These are phyloP conservation scores for Hortiboletus campestris DNA, from an alignment of 768 basidiomycete genomes.

Conservation along the genomic window DNA sequence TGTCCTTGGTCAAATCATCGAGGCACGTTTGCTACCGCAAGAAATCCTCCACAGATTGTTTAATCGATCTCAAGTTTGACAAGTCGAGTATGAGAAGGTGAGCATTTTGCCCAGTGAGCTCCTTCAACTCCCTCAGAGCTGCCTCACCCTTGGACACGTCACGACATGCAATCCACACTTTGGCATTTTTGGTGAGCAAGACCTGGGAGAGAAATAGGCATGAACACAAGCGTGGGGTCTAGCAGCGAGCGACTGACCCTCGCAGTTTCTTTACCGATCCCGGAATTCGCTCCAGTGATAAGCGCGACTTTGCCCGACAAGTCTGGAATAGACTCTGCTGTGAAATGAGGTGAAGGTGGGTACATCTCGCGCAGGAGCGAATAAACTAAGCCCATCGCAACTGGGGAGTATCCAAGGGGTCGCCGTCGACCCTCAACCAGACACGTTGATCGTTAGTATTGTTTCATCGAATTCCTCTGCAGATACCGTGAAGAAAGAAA, in stretches of 20 bases:
- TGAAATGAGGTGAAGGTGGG: background rate
- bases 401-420: background rate
- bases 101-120: conserved; percentile 31
- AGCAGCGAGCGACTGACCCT: conserved; percentile 1
- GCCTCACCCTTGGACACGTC: conserved; percentile 36
- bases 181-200: conserved; percentile 12
- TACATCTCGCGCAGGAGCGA: background rate
- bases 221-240: background rate
- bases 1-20: conserved; percentile 22
- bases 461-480: too few relatives aligned
- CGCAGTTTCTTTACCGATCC: conserved; percentile 12
- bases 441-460: background rate
- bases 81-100: conserved; percentile 34
- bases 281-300: conserved; percentile 8
- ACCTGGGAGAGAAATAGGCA: background rate
- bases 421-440: too few relatives aligned
- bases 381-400: background rate
- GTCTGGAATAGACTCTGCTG: conserved; percentile 3
- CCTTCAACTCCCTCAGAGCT: conserved; percentile 41
- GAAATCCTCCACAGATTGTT: conserved; percentile 31
- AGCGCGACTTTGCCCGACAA: conserved; percentile 11
- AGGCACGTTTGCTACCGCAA: conserved; percentile 25
- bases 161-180: conserved; percentile 50
- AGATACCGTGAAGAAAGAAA: too few relatives aligned
- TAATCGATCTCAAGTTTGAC: conserved; percentile 31